Percentiles rank a stretch among this genome's conserved stretches.
phyloP scores from a whole-genome alignment of 1,284 basidiomycete genomes.

The Cryptococcus sp. region DNA sequence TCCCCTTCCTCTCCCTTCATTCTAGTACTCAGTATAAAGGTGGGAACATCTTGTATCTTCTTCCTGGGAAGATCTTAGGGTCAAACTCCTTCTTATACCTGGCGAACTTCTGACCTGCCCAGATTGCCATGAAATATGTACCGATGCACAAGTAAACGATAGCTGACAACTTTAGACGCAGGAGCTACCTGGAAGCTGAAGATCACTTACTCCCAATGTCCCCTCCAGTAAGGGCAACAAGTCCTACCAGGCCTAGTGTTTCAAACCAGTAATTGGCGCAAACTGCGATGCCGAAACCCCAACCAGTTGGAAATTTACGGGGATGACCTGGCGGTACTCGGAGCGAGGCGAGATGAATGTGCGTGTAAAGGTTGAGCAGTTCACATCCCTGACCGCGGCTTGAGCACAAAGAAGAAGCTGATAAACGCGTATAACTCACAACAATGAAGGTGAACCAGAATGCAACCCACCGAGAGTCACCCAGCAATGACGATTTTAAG shows the following conservation, averaged over 20 bases:
- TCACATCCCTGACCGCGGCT: constrained; percentile 63
- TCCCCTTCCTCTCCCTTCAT: neutral
- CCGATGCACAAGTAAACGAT: constrained; percentile 68
- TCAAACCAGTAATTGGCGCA: constrained; percentile 98
- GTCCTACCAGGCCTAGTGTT: constrained; percentile 66
- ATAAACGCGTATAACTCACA: constrained; percentile 53
- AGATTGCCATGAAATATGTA: constrained; percentile 70
- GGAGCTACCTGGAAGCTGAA: neutral
- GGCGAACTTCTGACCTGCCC: constrained; percentile 89
- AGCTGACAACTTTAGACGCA: constrained; percentile 48
- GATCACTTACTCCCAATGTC: constrained; percentile 61
- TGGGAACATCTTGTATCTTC: constrained; percentile 41
- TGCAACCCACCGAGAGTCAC: constrained; percentile 65
- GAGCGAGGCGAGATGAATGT: constrained; percentile 74
- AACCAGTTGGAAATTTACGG: constrained; percentile 74
- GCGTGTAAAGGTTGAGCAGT: constrained; percentile 79
- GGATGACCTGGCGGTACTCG: constrained; percentile 74
- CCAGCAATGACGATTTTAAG: constrained; percentile 64
- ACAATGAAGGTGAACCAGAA: constrained; percentile 66
- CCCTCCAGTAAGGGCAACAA: constrained; percentile 69
- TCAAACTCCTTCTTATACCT: constrained; percentile 93
- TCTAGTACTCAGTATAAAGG: constrained; percentile 20
- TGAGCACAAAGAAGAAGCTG: neutral
- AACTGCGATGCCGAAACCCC: constrained; percentile 75
- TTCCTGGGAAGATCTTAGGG: constrained; percentile 53